A percentile compares a stretch with the other conserved stretches of the same genome.
Conservation (phyloP, 2,329 filamentous ascomycete species). For the Emergomyces pasteurianus region DNA sequence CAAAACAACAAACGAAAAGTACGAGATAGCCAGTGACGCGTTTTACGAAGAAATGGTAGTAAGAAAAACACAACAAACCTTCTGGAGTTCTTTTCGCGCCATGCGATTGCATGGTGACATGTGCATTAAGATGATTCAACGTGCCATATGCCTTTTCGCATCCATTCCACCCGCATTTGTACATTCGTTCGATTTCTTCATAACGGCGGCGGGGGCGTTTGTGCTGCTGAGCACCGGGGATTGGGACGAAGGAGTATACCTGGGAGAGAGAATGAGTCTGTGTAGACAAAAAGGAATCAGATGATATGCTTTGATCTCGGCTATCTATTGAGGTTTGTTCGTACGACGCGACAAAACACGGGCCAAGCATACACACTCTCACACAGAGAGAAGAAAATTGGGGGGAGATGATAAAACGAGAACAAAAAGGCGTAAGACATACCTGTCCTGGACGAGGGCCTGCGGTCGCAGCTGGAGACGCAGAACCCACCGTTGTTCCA, state of each 20-base stretch:
- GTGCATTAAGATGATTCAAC: constrained; percentile 91
- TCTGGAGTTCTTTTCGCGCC: constrained; percentile 90
- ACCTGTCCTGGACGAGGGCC: constrained; percentile 52
- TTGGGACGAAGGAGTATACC: constrained; percentile 96
- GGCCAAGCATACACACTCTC: not conserved
- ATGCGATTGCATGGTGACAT: constrained; percentile 98
- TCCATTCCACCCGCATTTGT: constrained; percentile 97
- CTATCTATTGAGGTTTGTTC: constrained; percentile 8
- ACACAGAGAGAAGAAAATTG: not conserved
- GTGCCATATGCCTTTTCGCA: constrained; percentile 99
- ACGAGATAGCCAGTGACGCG: constrained; percentile 1
- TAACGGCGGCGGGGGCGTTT: constrained; percentile 88
- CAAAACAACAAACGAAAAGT: constrained; percentile 4
- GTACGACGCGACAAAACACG: constrained; percentile 15
- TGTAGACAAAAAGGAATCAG: constrained; percentile 30
- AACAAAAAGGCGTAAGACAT: constrained; percentile 27
- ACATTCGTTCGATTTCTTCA: constrained; percentile 99
- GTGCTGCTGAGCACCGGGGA: constrained; percentile 92
- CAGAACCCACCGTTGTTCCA: constrained; percentile 47
- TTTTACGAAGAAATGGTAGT: constrained; percentile 3
- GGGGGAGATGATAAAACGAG: constrained; percentile 3
- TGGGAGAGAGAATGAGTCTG: constrained; percentile 46
- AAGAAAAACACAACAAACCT: constrained; percentile 51
- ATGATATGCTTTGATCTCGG: constrained; percentile 15
- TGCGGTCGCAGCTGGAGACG: constrained; percentile 48